These are phyloP conservation scores for Albifimbria verrucaria DNA, from an alignment of 2,329 filamentous ascomycete species.

Conservation along the genomic window DNA sequence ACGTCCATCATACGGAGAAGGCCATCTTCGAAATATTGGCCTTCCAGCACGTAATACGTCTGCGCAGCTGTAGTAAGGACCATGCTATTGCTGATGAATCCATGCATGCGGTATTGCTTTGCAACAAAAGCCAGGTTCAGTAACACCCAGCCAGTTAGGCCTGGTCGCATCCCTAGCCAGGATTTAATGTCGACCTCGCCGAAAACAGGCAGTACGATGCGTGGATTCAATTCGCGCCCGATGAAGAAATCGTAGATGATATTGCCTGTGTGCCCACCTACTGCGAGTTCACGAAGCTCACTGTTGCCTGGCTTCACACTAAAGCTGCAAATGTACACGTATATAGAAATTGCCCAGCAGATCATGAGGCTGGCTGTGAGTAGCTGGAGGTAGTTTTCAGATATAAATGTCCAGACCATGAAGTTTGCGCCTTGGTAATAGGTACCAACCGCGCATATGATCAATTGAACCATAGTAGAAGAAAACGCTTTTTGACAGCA, in stretches of 20 bases:
- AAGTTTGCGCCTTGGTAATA: conserved; percentile 71
- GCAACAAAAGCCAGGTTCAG: conserved; percentile 76
- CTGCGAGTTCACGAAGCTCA: conserved; percentile 68
- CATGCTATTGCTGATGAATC: conserved; percentile 77
- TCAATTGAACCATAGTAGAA: conserved; percentile 67
- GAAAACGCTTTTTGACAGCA: conserved; percentile 59
- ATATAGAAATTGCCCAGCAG: conserved; percentile 64
- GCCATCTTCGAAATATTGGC: conserved; percentile 75
- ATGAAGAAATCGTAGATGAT: conserved; percentile 90
- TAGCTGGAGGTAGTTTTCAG: conserved; percentile 79
- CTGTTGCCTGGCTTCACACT: conserved; percentile 66
- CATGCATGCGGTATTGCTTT: conserved; percentile 77
- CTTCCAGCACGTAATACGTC: conserved; percentile 74
- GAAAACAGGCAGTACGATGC: conserved; percentile 68
- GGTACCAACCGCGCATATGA: conserved; percentile 65
- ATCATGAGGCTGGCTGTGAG: conserved; percentile 77
- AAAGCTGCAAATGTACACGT: conserved; percentile 75
- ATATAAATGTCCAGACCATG: conserved; percentile 81
- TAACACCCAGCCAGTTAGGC: conserved; percentile 78
- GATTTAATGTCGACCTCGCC: conserved; percentile 82
- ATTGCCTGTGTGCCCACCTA: conserved; percentile 74
- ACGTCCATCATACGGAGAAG: conserved; percentile 88
- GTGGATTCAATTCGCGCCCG: conserved; percentile 85
- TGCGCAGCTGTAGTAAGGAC: conserved; percentile 71
- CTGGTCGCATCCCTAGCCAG: conserved; percentile 80